Evolutionary conservation across 441 rosid genomes (phyloP).

Genomic region (Croton setiger): DNA sequence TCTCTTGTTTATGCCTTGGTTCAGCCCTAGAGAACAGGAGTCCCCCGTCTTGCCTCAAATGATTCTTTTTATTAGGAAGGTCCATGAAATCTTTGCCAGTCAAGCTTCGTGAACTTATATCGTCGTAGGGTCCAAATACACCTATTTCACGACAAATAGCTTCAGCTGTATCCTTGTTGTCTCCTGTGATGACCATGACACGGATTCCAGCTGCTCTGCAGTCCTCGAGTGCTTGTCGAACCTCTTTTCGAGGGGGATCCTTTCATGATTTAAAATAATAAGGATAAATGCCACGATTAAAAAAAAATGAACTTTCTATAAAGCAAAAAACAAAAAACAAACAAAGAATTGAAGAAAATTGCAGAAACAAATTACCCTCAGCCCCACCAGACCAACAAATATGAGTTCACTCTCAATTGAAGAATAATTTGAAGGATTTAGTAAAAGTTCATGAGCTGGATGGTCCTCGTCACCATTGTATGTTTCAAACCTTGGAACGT

Average conservation of each 20-base stretch:
- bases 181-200: constrained; percentile 97
- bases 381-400: constrained; percentile 81
- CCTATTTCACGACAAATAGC: constrained; percentile 95
- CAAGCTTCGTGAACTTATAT: constrained; percentile 63
- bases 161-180: constrained; percentile 92
- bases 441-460: constrained; percentile 79
- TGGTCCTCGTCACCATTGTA: constrained; percentile 90
- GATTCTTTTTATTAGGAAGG: constrained; percentile 46
- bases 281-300: constrained; percentile 7
- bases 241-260: constrained; percentile 99
- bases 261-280: constrained; percentile 23
- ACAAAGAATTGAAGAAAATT: neutral
- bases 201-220: constrained; percentile 95
- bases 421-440: constrained; percentile 69
- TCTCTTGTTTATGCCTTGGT: constrained; percentile 96
- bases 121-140: constrained; percentile 62
- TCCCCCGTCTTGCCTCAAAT: constrained; percentile 72
- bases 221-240: constrained; percentile 84
- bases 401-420: constrained; percentile 73
- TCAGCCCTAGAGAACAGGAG: constrained; percentile 92
- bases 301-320: neutral
- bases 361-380: constrained; percentile 55
- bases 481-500: constrained; percentile 59
- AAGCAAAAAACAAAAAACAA: neutral
- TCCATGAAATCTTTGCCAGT: constrained; percentile 86